These are phyloP conservation scores for Smallanthus sonchifolius DNA, from an alignment of 129 eudicot species.

Conservation along the genomic window DNA sequence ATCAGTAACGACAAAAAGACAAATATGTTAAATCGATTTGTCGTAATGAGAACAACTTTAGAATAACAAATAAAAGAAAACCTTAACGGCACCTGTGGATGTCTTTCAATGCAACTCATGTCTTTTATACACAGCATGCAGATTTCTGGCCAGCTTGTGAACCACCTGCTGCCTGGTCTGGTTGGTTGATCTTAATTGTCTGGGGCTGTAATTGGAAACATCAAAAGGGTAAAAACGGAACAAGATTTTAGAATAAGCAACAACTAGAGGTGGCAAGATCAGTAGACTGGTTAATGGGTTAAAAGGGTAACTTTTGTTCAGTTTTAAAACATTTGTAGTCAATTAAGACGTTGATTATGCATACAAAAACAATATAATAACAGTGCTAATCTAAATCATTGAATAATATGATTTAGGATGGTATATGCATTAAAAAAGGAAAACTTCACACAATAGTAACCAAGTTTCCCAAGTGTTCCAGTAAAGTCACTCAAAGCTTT, in stretches of 20 bases:
- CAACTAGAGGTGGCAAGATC: not conserved
- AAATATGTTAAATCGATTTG: slow-evolving; percentile 26
- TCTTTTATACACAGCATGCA: slow-evolving; percentile 49
- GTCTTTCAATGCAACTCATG: slow-evolving; percentile 5
- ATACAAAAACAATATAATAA: not conserved
- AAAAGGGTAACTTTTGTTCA: not conserved
- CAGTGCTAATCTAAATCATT: not conserved
- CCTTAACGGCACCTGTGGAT: slow-evolving; percentile 13
- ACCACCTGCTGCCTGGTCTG: slow-evolving; percentile 52
- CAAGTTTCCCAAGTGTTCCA: too few species aligned
- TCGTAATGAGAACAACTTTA: slow-evolving; percentile 25
- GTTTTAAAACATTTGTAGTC: not conserved
- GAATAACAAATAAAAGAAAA: slow-evolving; percentile 38
- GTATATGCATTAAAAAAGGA: not conserved
- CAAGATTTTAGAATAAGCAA: not conserved
- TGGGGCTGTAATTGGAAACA: slow-evolving; percentile 51
- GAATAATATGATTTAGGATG: not conserved
- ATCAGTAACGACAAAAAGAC: slow-evolving; percentile 17
- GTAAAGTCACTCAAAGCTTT: too few species aligned
- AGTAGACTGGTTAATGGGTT: not conserved
- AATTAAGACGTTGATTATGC: not conserved
- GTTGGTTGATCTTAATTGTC: slow-evolving; percentile 57
- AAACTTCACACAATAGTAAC: too few species aligned
- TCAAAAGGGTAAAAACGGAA: not conserved
- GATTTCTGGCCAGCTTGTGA: slow-evolving; percentile 58